A percentile compares a stretch with the other conserved stretches of the same genome.
Conservation (phyloP, 129 eudicot genomes). For the Flaveria brownii region DNA sequence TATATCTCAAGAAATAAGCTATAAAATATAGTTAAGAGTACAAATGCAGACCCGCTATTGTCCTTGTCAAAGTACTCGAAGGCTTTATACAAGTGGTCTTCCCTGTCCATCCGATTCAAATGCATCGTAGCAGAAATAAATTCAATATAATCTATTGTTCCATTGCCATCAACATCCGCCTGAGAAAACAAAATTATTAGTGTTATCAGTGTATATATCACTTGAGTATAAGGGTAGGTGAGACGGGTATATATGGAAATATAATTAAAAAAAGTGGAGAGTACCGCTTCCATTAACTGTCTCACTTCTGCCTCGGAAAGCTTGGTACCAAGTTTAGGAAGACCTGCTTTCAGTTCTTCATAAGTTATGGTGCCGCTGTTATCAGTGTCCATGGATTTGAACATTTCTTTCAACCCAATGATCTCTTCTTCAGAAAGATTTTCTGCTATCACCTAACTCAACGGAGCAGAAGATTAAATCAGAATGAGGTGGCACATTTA, state of each 20-base stretch:
- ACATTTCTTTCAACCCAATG: constrained; percentile 92
- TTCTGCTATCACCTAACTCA: constrained; percentile 83
- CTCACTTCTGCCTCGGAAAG: constrained; percentile 89
- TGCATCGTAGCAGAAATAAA: constrained; percentile 98
- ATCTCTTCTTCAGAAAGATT: constrained; percentile 96
- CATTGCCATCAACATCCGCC: constrained; percentile 99
- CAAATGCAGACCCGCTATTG: constrained; percentile 74
- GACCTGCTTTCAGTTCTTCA: constrained; percentile 93
- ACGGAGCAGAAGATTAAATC: constrained; percentile 22
- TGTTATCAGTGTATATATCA: background rate
- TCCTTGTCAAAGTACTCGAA: constrained; percentile 89
- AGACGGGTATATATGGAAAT: constrained; percentile 6
- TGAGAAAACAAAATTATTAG: constrained; percentile 25
- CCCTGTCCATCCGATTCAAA: constrained; percentile 88
- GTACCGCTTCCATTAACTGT: constrained; percentile 97
- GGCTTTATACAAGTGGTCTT: constrained; percentile 89
- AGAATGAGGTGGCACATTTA: constrained; percentile 11
- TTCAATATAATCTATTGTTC: constrained; percentile 90
- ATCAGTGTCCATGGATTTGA: constrained; percentile 92
- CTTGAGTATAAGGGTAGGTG: constrained; percentile 13
- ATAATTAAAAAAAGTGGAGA: background rate
- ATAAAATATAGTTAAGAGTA: background rate
- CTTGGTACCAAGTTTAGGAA: constrained; percentile 90
- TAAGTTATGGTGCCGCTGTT: constrained; percentile 88
- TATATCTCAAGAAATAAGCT: constrained; percentile 11